These are phyloP conservation scores for Globisporangium sylvaticum DNA, from an alignment of 352 stramenopile genomes.

Conservation along the genomic window DNA sequence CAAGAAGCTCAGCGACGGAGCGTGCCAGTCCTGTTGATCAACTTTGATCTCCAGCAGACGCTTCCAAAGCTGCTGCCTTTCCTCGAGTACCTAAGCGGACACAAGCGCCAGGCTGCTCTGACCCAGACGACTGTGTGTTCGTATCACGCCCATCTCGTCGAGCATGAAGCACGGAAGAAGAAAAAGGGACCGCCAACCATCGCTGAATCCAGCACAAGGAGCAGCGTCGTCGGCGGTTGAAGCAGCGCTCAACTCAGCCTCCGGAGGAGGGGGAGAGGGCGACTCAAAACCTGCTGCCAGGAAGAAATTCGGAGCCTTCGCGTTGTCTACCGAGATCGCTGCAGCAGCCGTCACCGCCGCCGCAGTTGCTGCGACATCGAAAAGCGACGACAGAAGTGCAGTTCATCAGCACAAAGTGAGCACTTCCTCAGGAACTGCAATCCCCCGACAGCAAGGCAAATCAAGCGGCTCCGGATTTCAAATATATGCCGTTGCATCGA, in stretches of 20 bases:
- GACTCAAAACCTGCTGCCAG: not conserved
- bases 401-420: not conserved
- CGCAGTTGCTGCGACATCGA: not conserved
- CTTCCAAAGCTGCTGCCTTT: constrained; percentile 18
- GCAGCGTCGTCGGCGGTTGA: not conserved
- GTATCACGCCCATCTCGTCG: not conserved
- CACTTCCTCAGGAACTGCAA: not conserved
- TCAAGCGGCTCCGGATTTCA: constrained; percentile 32
- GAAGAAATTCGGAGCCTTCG: constrained; percentile 6
- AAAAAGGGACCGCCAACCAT: not conserved
- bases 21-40: constrained; percentile 33
- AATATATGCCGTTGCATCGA: constrained; percentile 37
- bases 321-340: constrained; percentile 12
- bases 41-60: constrained; percentile 20
- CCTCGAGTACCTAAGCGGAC: constrained; percentile 7
- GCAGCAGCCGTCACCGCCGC: constrained; percentile 7
- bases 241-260: not conserved
- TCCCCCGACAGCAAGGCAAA: not conserved
- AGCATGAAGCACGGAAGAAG: not conserved
- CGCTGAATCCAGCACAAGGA: not conserved
- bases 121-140: constrained; percentile 11
- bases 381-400: not conserved
- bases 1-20: constrained; percentile 25
- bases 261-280: no score
- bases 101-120: constrained; percentile 19